Conservation (phyloP, 2,329 filamentous ascomycete species). For the Pseudogymnoascus sp. region DNA sequence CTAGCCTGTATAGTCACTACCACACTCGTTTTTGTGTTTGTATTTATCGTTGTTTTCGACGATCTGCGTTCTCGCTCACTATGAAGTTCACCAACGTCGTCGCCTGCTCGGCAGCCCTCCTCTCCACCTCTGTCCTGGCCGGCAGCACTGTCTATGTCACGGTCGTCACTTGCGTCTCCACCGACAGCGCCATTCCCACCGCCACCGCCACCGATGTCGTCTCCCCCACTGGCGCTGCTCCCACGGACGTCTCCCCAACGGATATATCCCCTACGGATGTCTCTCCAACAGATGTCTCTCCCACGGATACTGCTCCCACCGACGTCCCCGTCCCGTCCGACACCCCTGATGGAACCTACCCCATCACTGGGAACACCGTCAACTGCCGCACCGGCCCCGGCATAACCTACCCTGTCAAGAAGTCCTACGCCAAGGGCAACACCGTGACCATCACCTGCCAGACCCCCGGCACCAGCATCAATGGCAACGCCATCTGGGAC, state of each 20-base stretch:
- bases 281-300: background rate
- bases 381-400: conserved; percentile 21
- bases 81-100: background rate
- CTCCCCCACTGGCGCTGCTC: background rate
- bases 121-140: background rate
- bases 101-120: background rate
- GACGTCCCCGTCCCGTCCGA: background rate
- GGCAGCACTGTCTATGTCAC: conserved; percentile 2
- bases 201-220: background rate
- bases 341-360: conserved; percentile 10
- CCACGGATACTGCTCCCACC: background rate
- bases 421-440: conserved; percentile 6
- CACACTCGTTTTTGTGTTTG: background rate
- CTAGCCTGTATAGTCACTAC: background rate
- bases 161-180: background rate
- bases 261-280: background rate
- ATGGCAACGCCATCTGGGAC: conserved; percentile 21
- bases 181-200: conserved; percentile 3
- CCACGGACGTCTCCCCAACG: background rate
- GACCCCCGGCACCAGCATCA: conserved; percentile 11
- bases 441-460: conserved; percentile 11
- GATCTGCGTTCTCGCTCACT: background rate
- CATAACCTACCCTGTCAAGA: conserved; percentile 14
- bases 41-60: background rate
- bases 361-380: conserved; percentile 16